Evolutionary conservation across 2,329 filamentous ascomycete genomes (phyloP), one percentile per base, ranked within the genome.

Genomic region (Cyclaneusma minus): DNA sequence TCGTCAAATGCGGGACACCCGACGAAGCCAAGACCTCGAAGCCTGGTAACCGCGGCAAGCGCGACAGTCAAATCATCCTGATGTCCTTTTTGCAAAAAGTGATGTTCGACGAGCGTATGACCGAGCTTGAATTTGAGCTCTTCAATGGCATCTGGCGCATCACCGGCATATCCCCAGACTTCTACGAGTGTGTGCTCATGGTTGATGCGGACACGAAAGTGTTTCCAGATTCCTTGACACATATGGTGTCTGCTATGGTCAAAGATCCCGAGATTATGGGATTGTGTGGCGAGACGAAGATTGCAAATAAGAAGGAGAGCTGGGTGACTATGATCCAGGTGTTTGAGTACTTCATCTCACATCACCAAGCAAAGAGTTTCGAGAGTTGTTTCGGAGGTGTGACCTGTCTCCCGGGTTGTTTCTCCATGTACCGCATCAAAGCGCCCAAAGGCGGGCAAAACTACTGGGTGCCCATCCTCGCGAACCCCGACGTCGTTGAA

Each of bases 361-460:
- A 98, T 52, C 91, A 98, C 51, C 67, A 91, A 43, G 72, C 85
- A 45, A 98, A 98, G 56, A 84, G 87, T 4, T 98, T 98, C 55
- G 89, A 98, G 54, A 94, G 85, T 1, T 80, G 94, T 38, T 98
- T 98, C 54, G 89, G 89, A 56, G 89, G 89, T 78, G 89, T 98
- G 34, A 98, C 89, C 37, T 98, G 89, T 64, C 64, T 98, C 41
- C 89, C 89, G 10, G 89, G 89, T 37, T 98, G 89, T 63, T 98
- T 98, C 73, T 94, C 84, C 65, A 98, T 98, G 91, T 98, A 98
- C 61, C 81, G 89, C 45, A 95, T 98, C 68, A 98, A 98, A 58
- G 81, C 89, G 16, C 91, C 89, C 33, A 98, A 98, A 59, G 89
- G 89, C 38, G 87, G 80, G 14, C 84, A 95, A 51, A 95, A 98